Percentiles rank a stretch among this genome's conserved stretches.
These are phyloP conservation scores for Albifimbria verrucaria DNA, from an alignment of 2,329 filamentous ascomycete genomes.

Conservation along the genomic window DNA sequence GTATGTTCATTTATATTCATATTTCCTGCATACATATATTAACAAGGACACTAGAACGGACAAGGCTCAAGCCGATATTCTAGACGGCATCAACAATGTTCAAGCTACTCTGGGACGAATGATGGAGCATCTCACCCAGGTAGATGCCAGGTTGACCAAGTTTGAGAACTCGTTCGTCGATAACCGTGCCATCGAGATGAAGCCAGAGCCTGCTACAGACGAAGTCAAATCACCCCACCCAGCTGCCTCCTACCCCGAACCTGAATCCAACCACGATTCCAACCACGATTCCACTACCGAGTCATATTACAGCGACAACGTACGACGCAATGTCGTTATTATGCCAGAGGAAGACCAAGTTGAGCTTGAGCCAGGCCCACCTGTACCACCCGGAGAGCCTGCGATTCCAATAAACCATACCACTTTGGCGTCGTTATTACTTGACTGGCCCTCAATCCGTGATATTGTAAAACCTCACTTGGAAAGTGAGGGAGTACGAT, in stretches of 20 bases:
- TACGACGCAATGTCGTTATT: slow-evolving; percentile 20
- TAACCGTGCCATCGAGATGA: slow-evolving; percentile 15
- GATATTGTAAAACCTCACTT: slow-evolving; percentile 55
- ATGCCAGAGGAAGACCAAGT: slow-evolving; percentile 45
- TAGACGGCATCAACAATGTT: slow-evolving; percentile 49
- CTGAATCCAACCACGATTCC: no score
- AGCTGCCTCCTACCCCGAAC: slow-evolving; percentile 17
- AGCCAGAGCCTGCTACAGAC: slow-evolving; percentile 24
- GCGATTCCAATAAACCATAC: slow-evolving; percentile 83
- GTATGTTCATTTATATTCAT: slow-evolving; percentile 47
- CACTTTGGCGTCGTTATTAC: slow-evolving; percentile 79
- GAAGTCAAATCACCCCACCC: slow-evolving; percentile 24
- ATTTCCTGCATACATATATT: slow-evolving; percentile 1
- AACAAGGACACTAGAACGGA: slow-evolving; percentile 42
- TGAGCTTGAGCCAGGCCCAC: slow-evolving; percentile 49
- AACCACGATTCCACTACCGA: slow-evolving; percentile 5
- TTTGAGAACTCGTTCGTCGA: slow-evolving; percentile 27
- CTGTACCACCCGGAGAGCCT: slow-evolving; percentile 56
- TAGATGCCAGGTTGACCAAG: slow-evolving; percentile 35
- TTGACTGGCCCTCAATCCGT: slow-evolving; percentile 69
- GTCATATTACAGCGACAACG: slow-evolving; percentile 16
- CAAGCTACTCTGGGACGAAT: slow-evolving; percentile 33
- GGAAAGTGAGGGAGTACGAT: slow-evolving; percentile 46
- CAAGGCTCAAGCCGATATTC: slow-evolving; percentile 57
- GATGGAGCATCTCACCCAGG: slow-evolving; percentile 31